Conservation (phyloP, 2,329 filamentous ascomycete genomes). For the Claviceps digitariae region DNA sequence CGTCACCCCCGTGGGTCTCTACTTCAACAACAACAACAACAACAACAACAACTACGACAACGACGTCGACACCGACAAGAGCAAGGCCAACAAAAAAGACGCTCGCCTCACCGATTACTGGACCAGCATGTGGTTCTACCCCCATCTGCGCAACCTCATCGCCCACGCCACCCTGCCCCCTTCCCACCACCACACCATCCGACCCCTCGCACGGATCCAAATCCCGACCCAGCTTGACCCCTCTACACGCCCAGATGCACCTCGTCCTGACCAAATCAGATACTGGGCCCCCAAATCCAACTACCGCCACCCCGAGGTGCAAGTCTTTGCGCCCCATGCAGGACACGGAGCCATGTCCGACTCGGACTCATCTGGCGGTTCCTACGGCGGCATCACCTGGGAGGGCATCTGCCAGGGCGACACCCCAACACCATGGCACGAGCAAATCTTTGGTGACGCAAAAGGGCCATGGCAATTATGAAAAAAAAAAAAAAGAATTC, state of each 20-base stretch:
- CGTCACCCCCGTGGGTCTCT: constrained; percentile 21
- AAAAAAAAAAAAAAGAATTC: too few species aligned
- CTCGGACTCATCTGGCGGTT: constrained; percentile 5
- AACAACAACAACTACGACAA: too few species aligned
- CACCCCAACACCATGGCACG: constrained; percentile 16
- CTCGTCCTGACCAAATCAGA: constrained; percentile 7
- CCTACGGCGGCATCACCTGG: constrained; percentile 16
- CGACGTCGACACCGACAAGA: too few species aligned
- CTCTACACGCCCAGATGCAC: too few species aligned
- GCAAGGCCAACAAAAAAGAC: constrained; percentile 17
- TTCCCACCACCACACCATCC: background rate
- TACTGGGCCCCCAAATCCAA: constrained; percentile 14
- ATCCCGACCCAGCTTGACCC: constrained; percentile 1
- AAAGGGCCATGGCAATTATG: constrained; percentile 15
- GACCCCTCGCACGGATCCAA: constrained; percentile 11
- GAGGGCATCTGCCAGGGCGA: constrained; percentile 20
- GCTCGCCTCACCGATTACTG: constrained; percentile 21
- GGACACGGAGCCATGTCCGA: background rate
- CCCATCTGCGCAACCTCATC: constrained; percentile 18
- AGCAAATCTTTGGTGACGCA: constrained; percentile 20
- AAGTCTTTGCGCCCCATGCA: constrained; percentile 13
- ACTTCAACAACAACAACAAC: constrained; percentile 11
- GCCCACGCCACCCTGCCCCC: constrained; percentile 11
- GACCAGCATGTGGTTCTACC: constrained; percentile 23
- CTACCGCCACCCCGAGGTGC: constrained; percentile 6